These are phyloP conservation scores for Cicer judaicum DNA, from an alignment of 306 rosid species.

Conservation along the genomic window DNA sequence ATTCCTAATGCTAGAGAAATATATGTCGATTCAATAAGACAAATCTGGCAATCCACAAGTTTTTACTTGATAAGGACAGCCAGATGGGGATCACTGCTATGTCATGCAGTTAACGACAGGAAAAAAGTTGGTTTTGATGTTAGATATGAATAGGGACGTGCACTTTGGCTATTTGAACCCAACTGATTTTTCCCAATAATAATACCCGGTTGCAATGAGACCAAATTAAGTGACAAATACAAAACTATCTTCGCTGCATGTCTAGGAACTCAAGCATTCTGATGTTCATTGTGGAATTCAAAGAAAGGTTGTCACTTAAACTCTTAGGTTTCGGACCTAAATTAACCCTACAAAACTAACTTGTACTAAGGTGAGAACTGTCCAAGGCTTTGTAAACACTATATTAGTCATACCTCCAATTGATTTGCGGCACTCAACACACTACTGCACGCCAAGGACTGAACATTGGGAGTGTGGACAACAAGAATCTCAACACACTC, in stretches of 20 bases:
- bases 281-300: not conserved
- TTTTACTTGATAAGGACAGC: constrained; percentile 7
- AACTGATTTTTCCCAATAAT: constrained; percentile 7
- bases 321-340: not conserved
- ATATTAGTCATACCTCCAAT: not conserved
- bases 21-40: not conserved
- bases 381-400: not conserved
- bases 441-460: not conserved
- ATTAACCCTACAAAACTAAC: not conserved
- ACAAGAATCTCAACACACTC: not conserved
- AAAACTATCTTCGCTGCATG: constrained; percentile 5
- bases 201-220: constrained; percentile 15
- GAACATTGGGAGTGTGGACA: not conserved
- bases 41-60: not conserved
- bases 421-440: not conserved
- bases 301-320: constrained; percentile 1
- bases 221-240: constrained; percentile 27
- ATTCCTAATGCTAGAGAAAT: not conserved
- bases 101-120: not conserved
- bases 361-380: not conserved
- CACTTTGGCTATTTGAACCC: not conserved
- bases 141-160: constrained; percentile 12
- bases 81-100: not conserved
- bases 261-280: constrained; percentile 9
- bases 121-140: not conserved